Base-by-base conservation (phyloP, 257 asterid species). In the Gentiana macrophylla region DNA sequence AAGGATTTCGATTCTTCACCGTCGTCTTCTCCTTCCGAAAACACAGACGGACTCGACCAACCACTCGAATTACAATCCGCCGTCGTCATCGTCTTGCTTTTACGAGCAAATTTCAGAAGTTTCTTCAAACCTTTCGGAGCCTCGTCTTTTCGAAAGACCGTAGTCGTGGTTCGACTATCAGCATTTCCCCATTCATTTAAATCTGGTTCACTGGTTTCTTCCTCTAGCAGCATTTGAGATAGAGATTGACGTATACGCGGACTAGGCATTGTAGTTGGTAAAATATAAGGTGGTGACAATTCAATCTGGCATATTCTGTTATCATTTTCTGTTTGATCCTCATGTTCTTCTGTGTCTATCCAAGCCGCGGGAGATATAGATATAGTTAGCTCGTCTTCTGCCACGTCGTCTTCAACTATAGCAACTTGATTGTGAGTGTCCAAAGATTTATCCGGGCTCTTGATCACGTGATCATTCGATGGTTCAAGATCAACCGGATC, bases 1-100 rank as follows among this genome's bases (percentile, higher is more conserved):
- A 64, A 12, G 57, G 67, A 49, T 73, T 72, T 88, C 37, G 94
- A 75, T 64, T 88, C 95, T 38, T 92, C 99, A 0, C 76, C 49
- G 52, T 88, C 99, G 53, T 88, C 97, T 76, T 88, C 98, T 56
- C 95, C 99, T 74, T 88, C 99, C 62, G 98, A 92, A 66, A 83
- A 78, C 58, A 75, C 79, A 37, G 95, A 68, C 1, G 91, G 86
- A 75, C 91, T 88, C 37, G 95, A 81, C 82, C 81, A 80, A 71
- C 87, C 96, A 37, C 79, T 56, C 52, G 94, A 60, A 63, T 74
- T 88, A 24, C 24, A 0, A 24, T 24, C 24, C 24, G 1, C 24
- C 24, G 24, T 24, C 38, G 81, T 71, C 37, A 86, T 96, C 4
- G 77, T 61, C 79, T 86, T 89, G 56, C 96, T 80, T 82, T 92